A percentile compares a stretch with the other conserved stretches of the same genome.
These are phyloP conservation scores for Casuarina cunninghamiana DNA, from an alignment of 306 rosid genomes.

Conservation along the genomic window DNA sequence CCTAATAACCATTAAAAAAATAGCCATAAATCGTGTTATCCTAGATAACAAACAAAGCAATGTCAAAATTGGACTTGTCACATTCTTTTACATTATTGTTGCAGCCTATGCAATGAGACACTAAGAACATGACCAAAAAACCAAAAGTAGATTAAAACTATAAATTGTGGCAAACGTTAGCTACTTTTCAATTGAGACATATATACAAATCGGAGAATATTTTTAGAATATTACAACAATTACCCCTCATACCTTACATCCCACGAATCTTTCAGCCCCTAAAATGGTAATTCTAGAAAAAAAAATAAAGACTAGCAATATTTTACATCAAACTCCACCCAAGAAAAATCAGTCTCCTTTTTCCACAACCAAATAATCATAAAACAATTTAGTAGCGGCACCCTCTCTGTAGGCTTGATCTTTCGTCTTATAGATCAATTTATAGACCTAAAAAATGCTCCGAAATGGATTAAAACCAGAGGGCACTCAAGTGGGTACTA, in stretches of 20 bases:
- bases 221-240: slow-evolving; percentile 7
- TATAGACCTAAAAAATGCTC: slow-evolving; percentile 18
- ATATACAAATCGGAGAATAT: slow-evolving; percentile 32
- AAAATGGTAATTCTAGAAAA: slow-evolving; percentile 8
- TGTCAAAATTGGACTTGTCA: no score
- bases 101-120: no score
- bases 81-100: no score
- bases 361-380: slow-evolving; percentile 8
- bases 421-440: slow-evolving; percentile 7
- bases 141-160: no score
- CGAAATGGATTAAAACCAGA: slow-evolving; percentile 19
- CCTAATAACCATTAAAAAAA: no score
- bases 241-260: slow-evolving; percentile 11
- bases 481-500: slow-evolving; percentile 15
- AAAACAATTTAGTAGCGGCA: slow-evolving; percentile 4
- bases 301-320: slow-evolving; percentile 7
- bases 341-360: not conserved
- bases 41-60: no score
- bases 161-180: not conserved
- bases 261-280: slow-evolving; percentile 7
- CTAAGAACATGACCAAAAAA: no score
- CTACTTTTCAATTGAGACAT: slow-evolving; percentile 16
- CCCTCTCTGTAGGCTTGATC: not conserved
- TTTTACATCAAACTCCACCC: slow-evolving; percentile 14
- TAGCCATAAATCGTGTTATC: no score